Conservation (phyloP, 2,329 filamentous ascomycete species). For the Fusarium sororula region DNA sequence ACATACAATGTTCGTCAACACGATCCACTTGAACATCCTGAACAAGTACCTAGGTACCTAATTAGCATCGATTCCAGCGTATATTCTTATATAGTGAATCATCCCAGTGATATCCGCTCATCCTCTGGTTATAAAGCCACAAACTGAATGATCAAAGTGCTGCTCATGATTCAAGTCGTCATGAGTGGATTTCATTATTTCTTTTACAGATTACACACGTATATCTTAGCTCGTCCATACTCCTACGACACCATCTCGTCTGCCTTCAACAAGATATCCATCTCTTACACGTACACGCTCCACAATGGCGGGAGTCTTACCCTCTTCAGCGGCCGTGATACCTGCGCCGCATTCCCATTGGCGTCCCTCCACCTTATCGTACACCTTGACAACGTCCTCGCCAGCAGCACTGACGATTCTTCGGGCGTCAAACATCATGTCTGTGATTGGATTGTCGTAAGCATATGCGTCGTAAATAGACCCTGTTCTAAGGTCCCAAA, state of each 20-base stretch:
- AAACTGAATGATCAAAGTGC: background rate
- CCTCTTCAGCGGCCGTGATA: conserved; percentile 72
- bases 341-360: conserved; percentile 98
- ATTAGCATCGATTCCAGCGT: background rate
- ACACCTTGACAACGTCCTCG: conserved; percentile 95
- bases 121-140: background rate
- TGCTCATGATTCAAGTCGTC: conserved; percentile 15
- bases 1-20: background rate
- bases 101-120: background rate
- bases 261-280: conserved; percentile 91
- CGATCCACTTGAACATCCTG: background rate
- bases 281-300: conserved; percentile 92
- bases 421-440: conserved; percentile 95
- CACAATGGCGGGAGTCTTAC: conserved; percentile 72
- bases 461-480: conserved; percentile 96
- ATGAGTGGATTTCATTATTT: conserved; percentile 36
- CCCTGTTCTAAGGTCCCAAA: conserved; percentile 97
- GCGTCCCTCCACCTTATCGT: conserved; percentile 94
- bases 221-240: conserved; percentile 79
- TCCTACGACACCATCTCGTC: conserved; percentile 86
- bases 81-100: background rate
- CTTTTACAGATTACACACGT: conserved; percentile 39
- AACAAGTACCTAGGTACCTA: no score
- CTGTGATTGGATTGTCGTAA: conserved; percentile 89
- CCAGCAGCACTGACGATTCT: conserved; percentile 91